phyloP scores from a whole-genome alignment of 495 filamentous ascomycete species.

The Oidiodendron maius region DNA sequence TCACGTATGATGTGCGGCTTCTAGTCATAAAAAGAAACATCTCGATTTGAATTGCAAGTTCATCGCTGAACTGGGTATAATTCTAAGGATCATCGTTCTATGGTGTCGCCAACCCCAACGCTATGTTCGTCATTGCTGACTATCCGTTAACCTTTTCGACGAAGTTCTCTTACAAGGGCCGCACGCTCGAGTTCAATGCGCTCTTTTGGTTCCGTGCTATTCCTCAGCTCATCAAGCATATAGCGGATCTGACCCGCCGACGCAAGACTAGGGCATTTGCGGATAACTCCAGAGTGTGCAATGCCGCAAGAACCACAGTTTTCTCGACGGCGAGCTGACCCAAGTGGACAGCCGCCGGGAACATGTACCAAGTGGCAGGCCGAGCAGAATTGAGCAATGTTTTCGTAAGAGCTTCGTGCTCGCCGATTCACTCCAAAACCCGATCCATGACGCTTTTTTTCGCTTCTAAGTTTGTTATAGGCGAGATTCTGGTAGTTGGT shows the following conservation, averaged over 20 bases:
- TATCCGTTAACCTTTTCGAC: not conserved
- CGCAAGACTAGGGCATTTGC: conserved; percentile 53
- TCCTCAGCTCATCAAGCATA: conserved; percentile 55
- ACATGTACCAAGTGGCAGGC: conserved; percentile 49
- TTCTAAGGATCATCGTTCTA: too few relatives aligned
- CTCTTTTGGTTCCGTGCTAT: conserved; percentile 47
- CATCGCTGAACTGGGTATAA: too few relatives aligned
- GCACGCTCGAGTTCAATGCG: conserved; percentile 42
- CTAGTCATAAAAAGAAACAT: too few relatives aligned
- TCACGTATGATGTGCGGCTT: too few relatives aligned
- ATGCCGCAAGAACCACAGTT: conserved; percentile 61
- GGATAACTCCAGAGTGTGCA: conserved; percentile 50
- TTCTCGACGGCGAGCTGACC: conserved; percentile 48
- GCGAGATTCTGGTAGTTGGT: too few relatives aligned
- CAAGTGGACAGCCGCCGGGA: conserved; percentile 51
- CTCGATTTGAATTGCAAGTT: too few relatives aligned
- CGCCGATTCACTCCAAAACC: too few relatives aligned
- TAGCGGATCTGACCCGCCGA: conserved; percentile 47
- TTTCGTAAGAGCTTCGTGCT: too few relatives aligned
- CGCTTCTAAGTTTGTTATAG: too few relatives aligned
- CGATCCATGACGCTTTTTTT: too few relatives aligned
- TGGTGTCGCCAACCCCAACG: too few relatives aligned
- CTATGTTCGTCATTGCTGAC: too few relatives aligned
- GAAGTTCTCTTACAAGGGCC: not conserved
- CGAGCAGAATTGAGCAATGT: conserved; percentile 31